These are phyloP conservation scores for Starmerella kuoi DNA, from an alignment of 805 yeast species.

Conservation along the genomic window DNA sequence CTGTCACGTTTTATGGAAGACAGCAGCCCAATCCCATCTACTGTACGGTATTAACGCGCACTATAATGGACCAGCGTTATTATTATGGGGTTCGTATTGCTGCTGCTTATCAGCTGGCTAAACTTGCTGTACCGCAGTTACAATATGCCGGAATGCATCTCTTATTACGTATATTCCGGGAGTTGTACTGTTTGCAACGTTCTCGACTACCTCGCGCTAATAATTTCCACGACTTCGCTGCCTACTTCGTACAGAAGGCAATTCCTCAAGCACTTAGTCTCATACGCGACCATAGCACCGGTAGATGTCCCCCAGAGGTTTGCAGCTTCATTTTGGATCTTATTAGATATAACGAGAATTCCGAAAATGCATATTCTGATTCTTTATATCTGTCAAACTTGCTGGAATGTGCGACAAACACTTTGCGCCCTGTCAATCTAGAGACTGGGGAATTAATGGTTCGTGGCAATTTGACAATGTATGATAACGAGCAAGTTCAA, in stretches of 20 bases:
- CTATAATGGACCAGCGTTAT: constrained; percentile 71
- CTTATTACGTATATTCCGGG: constrained; percentile 55
- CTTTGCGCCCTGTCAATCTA: constrained; percentile 24
- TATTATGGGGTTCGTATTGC: constrained; percentile 80
- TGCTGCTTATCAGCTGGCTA: constrained; percentile 70
- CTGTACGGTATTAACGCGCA: constrained; percentile 65
- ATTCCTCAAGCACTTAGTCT: constrained; percentile 51
- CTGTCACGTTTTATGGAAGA: constrained; percentile 59
- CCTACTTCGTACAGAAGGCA: constrained; percentile 56
- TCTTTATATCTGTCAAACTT: constrained; percentile 50
- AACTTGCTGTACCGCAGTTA: constrained; percentile 47
- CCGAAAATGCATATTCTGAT: constrained; percentile 66
- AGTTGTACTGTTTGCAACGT: constrained; percentile 58
- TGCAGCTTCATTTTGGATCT: constrained; percentile 55
- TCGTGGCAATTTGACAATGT: constrained; percentile 1
- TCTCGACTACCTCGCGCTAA: constrained; percentile 62
- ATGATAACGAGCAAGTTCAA: constrained; percentile 12
- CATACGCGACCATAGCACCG: constrained; percentile 46
- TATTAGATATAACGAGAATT: constrained; percentile 73
- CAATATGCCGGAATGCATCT: constrained; percentile 64
- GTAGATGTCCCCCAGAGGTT: constrained; percentile 48
- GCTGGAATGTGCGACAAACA: constrained; percentile 41
- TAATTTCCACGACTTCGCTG: constrained; percentile 60
- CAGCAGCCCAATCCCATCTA: constrained; percentile 55
- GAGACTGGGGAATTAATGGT: constrained; percentile 13